Conservation (phyloP, 371 early-diverging fungal genomes). For the Apophysomyces ossiformis region DNA sequence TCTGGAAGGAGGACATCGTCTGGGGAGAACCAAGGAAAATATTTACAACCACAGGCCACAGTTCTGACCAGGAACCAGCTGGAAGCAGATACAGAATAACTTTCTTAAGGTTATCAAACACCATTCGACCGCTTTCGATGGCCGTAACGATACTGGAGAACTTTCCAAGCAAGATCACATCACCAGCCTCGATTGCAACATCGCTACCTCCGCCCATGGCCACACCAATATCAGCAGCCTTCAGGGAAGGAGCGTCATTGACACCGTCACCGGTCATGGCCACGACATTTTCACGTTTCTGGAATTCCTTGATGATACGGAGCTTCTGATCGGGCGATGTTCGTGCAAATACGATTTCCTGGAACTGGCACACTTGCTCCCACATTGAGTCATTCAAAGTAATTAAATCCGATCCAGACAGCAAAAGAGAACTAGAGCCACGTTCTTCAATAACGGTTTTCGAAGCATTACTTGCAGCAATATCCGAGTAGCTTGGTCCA, state of each 20-base stretch:
- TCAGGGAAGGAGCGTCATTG: slow-evolving; percentile 90
- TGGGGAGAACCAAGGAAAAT: slow-evolving; percentile 71
- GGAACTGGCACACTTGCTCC: slow-evolving; percentile 64
- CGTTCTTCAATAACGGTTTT: slow-evolving; percentile 18
- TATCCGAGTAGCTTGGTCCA: slow-evolving; percentile 6
- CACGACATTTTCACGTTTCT: slow-evolving; percentile 67
- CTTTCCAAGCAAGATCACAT: slow-evolving; percentile 74
- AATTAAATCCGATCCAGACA: slow-evolving; percentile 61
- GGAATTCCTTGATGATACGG: slow-evolving; percentile 74
- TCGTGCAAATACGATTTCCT: slow-evolving; percentile 84
- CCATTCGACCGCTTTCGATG: slow-evolving; percentile 80
- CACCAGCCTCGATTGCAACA: slow-evolving; percentile 81
- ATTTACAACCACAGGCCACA: slow-evolving; percentile 72
- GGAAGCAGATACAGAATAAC: slow-evolving; percentile 79
- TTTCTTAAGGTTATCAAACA: slow-evolving; percentile 86
- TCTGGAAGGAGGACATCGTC: slow-evolving; percentile 66
- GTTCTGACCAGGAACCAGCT: slow-evolving; percentile 72
- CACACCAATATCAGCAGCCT: slow-evolving; percentile 80
- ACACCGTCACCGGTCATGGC: slow-evolving; percentile 94
- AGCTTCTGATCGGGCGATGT: slow-evolving; percentile 87
- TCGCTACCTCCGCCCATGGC: slow-evolving; percentile 80
- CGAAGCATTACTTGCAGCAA: slow-evolving; percentile 3
- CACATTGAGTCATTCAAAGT: slow-evolving; percentile 58
- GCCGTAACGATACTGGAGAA: slow-evolving; percentile 76
- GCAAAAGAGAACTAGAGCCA: slow-evolving; percentile 37